phyloP scores from a whole-genome alignment of 179 eudicot genomes.

The Beta corolliflora region DNA sequence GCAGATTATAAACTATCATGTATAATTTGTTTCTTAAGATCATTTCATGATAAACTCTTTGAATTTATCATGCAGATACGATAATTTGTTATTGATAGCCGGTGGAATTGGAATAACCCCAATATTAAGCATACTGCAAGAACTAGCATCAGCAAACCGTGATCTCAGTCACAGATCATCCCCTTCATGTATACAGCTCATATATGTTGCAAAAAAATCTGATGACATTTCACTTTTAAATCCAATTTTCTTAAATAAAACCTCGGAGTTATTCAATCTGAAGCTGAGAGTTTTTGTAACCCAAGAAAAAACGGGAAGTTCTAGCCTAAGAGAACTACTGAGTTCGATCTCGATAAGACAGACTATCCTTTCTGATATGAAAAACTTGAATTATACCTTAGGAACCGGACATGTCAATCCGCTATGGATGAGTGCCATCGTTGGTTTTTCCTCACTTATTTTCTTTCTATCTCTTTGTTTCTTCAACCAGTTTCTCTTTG shows the following conservation, averaged over 20 bases:
- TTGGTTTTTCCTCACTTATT: slow-evolving; percentile 40
- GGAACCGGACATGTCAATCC: slow-evolving; percentile 41
- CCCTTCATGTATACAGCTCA: slow-evolving; percentile 51
- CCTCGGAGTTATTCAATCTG: slow-evolving; percentile 31
- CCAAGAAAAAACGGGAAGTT: slow-evolving; percentile 45
- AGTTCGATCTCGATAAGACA: slow-evolving; percentile 39
- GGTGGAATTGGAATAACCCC: slow-evolving; percentile 95
- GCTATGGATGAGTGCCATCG: slow-evolving; percentile 45
- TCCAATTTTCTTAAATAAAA: slow-evolving; percentile 44
- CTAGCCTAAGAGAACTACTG: slow-evolving; percentile 47
- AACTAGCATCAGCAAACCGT: slow-evolving; percentile 35
- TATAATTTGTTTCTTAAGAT: not conserved
- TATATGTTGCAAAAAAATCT: slow-evolving; percentile 57
- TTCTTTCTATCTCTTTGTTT: slow-evolving; percentile 47
- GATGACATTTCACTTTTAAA: slow-evolving; percentile 51
- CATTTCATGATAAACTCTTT: not conserved
- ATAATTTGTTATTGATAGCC: slow-evolving; percentile 61
- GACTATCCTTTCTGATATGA: slow-evolving; percentile 36
- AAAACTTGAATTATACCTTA: slow-evolving; percentile 28
- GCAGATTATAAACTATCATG: not conserved
- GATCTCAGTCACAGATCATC: slow-evolving; percentile 24
- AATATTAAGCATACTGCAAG: slow-evolving; percentile 72
- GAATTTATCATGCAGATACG: slow-evolving; percentile 50
- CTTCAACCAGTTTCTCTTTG: slow-evolving; percentile 51
- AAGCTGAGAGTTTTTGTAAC: slow-evolving; percentile 70